Evolutionary conservation across 208 protist genomes (phyloP), one percentile per base, ranked within the genome.

Genomic region (Acanthamoeba royreba): DNA sequence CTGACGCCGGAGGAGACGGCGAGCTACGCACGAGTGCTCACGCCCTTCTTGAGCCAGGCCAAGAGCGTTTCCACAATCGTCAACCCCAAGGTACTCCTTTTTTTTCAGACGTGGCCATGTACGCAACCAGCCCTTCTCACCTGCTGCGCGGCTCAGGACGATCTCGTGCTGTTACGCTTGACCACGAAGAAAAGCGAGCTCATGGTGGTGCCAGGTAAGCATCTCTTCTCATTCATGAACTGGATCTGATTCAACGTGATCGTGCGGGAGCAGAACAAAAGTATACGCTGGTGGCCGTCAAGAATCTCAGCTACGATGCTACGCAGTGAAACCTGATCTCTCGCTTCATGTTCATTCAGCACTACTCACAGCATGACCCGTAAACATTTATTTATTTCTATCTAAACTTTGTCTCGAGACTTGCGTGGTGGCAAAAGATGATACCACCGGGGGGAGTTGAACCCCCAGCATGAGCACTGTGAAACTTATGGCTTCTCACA

Each of bases 21-120:
- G 11, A 83, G 72, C 72, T 83, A 83, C 35, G 72, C 72, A 1
- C 72, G 72, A 1, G 72, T 83, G 72, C 28, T 83, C 3, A 83
- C 72, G 7, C 72, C 72, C 43, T 83, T 83, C 42, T 33, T 83
- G 38, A 83, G 72, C 42, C 72, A 83, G 72, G 72, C 72, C 35
- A 83, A 83, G 72, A 83, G 72, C 42, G 72, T 83, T 1, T 83
- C 72, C 42, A 83, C 72, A 38, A 83, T 83, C 72, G 72, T 83
- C 17, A 83, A 83, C 72, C 72, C 72, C 43, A 83, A 83, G 72
- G 72, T n/a, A n/a, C n/a, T n/a, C n/a, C n/a, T n/a, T n/a, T n/a
- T n/a, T 3, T 77, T 40, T 9, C 19, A 45, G 25, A 9, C 31
- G 8, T 77, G 63, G n/a, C n/a, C n/a, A n/a, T n/a, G n/a, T n/a